phyloP scores from a whole-genome alignment of 768 basidiomycete species.

The Coprinopsis marcescibilis region DNA sequence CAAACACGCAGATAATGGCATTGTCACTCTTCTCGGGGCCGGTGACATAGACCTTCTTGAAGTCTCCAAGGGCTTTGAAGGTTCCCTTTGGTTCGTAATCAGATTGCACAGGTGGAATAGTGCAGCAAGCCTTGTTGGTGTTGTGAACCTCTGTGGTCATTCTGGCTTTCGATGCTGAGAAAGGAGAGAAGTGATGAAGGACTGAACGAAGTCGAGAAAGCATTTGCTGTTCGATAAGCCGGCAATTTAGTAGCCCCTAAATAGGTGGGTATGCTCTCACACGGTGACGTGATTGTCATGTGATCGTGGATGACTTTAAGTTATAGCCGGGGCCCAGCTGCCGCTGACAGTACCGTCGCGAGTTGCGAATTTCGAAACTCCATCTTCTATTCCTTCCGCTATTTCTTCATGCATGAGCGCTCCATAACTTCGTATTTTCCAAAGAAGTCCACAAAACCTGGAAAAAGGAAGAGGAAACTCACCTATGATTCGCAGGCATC shows the following conservation, averaged over 20 bases:
- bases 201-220: slow-evolving; percentile 32
- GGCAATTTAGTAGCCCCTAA: neutral
- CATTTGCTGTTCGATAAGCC: slow-evolving; percentile 16
- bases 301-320: neutral
- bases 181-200: slow-evolving; percentile 29
- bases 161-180: slow-evolving; percentile 15
- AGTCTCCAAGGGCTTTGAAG: slow-evolving; percentile 41
- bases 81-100: slow-evolving; percentile 48
- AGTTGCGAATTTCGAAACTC: too few species aligned
- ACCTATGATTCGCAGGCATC: neutral
- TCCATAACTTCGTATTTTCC: slow-evolving; percentile 6
- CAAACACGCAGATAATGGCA: slow-evolving; percentile 53
- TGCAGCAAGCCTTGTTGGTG: slow-evolving; percentile 45
- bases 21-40: slow-evolving; percentile 43
- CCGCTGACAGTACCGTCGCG: neutral
- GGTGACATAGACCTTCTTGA: slow-evolving; percentile 46
- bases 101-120: slow-evolving; percentile 47
- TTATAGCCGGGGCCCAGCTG: neutral
- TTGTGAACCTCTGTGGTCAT: slow-evolving; percentile 35
- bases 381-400: too few species aligned
- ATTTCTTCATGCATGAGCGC: too few species aligned
- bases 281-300: neutral
- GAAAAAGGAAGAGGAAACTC: neutral
- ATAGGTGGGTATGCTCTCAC: too few species aligned
- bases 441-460: neutral